A percentile compares a stretch with the other conserved stretches of the same genome.
phyloP scores from a whole-genome alignment of 108 stramenopile genomes.

The Hondaea fermentalgiana region DNA sequence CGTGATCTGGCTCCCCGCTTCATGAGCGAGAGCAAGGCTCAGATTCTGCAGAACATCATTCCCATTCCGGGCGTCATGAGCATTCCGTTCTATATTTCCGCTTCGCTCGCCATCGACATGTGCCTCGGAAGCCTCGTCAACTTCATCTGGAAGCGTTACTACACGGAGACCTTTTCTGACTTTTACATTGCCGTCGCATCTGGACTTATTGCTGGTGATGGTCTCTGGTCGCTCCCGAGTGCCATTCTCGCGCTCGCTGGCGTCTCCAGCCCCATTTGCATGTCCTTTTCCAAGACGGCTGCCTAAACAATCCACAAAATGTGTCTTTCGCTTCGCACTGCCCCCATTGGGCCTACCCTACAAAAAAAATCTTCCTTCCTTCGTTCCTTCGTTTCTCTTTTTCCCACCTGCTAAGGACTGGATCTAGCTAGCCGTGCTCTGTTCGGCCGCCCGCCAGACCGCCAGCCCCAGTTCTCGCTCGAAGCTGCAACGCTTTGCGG shows the following conservation, averaged over 20 bases:
- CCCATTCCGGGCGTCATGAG: not conserved
- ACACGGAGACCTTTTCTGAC: not conserved
- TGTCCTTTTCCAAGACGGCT: not conserved
- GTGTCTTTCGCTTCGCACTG: too few relatives aligned
- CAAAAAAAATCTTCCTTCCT: too few relatives aligned
- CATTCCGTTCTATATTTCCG: not conserved
- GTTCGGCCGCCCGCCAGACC: too few relatives aligned
- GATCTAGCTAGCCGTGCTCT: too few relatives aligned
- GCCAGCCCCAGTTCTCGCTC: too few relatives aligned
- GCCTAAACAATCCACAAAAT: not conserved
- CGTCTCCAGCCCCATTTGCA: not conserved
- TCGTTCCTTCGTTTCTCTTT: too few relatives aligned
- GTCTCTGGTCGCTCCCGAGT: not conserved
- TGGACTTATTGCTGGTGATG: not conserved
- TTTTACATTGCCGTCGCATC: not conserved
- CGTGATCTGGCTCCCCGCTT: not conserved
- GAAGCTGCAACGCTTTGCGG: too few relatives aligned
- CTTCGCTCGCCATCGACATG: not conserved
- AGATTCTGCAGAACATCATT: not conserved
- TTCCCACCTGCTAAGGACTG: too few relatives aligned
- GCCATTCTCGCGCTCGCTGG: constrained; percentile 1
- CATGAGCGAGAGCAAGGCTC: not conserved
- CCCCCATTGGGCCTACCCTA: too few relatives aligned
- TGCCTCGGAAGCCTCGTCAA: not conserved
- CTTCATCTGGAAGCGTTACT: not conserved